Base-by-base conservation (phyloP, 1,284 basidiomycete genomes). In the Anthracocystis setariae region DNA sequence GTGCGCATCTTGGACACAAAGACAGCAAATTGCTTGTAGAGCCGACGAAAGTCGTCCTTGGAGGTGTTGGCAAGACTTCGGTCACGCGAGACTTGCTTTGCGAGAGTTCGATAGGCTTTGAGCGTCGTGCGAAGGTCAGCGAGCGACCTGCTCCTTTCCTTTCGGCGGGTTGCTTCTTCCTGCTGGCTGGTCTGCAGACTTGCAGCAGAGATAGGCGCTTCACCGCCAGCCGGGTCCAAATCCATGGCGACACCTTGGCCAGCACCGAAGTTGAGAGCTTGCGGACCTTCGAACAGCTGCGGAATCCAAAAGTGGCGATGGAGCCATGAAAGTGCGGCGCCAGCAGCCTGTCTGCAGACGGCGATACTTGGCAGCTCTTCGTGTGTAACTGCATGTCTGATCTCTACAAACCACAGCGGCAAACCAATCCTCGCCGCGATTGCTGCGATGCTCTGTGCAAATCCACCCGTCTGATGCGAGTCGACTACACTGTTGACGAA, bases 331-430 rank as follows among this genome's bases (percentile, higher is more conserved):
- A 82, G 56, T 1, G 80, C 82, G 20, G 74, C 50, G 0, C 86
- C 85, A 18, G 90, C 87, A 0, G 90, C 93, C 53, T 92, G 88
- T 53, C 91, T 87, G 10, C 97, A 86, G 8, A 94, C 84, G 46
- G 89, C 88, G 2, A 98, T 85, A 67, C 91, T 91, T 0, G 95
- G 96, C 17, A 98, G 85, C 71, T 96, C 93, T 79, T 98, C 95
- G 80, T 98, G 95, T 2, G 95, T 98, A 9, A 92, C 92, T 25
- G 92, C 91, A 84, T 98, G 95, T 35, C 95, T 87, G 5, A 98
- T 86, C 70, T 97, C 92, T n/a, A 98, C 94, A 18, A 98, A 87
- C 88, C 91, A 93, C 0, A 87, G 84, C 0, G 96, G 96, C 2
- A 98, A 85, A 0, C 90, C 91, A 23, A 98, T 87, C 66, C 93